Conservation (phyloP, 441 rosid genomes). For the Sinapis alba region DNA sequence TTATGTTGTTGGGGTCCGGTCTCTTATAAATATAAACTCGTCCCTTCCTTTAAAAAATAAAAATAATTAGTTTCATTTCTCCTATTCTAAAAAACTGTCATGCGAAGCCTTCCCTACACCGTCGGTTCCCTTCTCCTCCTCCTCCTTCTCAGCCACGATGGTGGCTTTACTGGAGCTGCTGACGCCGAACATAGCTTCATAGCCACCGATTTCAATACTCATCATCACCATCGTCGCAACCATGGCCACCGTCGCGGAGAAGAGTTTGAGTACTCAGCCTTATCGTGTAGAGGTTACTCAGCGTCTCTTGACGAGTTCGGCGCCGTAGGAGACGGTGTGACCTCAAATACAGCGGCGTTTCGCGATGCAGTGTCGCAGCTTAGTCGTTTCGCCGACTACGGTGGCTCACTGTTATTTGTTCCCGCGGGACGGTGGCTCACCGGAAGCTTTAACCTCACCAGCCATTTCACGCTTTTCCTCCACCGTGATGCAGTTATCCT, state of each 20-base stretch:
- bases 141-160: slow-evolving; percentile 19
- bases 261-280: slow-evolving; percentile 46
- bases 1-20: slow-evolving; percentile 2
- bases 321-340: slow-evolving; percentile 80
- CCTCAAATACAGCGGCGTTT: slow-evolving; percentile 70
- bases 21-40: slow-evolving; percentile 20
- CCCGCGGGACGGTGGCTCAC: slow-evolving; percentile 89
- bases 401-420: slow-evolving; percentile 74
- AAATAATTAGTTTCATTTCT: slow-evolving; percentile 8
- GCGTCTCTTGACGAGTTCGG: slow-evolving; percentile 79
- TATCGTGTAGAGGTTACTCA: slow-evolving; percentile 69
- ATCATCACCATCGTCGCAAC: slow-evolving; percentile 33
- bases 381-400: slow-evolving; percentile 47
- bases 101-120: slow-evolving; percentile 31
- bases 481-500: slow-evolving; percentile 71
- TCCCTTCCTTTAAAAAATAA: background rate
- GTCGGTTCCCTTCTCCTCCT: slow-evolving; percentile 17
- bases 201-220: slow-evolving; percentile 25
- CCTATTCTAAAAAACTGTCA: slow-evolving; percentile 12
- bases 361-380: slow-evolving; percentile 56
- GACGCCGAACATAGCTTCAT: slow-evolving; percentile 21
- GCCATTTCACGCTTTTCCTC: slow-evolving; percentile 81
- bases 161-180: slow-evolving; percentile 15
- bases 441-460: slow-evolving; percentile 80
- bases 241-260: background rate